These are phyloP conservation scores for Globisporangium heterothallicum DNA, from an alignment of 352 stramenopile genomes.

Conservation along the genomic window DNA sequence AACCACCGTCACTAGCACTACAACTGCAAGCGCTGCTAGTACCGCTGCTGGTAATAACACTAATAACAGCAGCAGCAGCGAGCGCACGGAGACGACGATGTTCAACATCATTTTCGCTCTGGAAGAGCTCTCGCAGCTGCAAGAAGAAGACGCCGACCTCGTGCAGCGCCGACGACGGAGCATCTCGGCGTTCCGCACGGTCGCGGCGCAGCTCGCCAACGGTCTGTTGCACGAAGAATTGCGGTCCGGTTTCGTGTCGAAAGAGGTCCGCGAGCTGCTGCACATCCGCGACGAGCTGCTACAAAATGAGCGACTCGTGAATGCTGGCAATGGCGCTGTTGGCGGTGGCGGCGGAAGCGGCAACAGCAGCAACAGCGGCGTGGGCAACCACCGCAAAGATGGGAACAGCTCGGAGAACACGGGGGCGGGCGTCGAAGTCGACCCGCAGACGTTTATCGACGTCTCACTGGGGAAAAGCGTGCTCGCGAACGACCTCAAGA, in stretches of 20 bases:
- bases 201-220: constrained; percentile 72
- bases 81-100: constrained; percentile 73
- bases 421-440: constrained; percentile 41
- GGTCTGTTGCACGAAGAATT: constrained; percentile 81
- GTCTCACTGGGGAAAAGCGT: constrained; percentile 70
- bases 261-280: constrained; percentile 68
- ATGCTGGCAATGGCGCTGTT: constrained; percentile 18
- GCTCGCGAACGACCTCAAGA: constrained; percentile 82
- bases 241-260: constrained; percentile 71
- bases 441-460: constrained; percentile 81
- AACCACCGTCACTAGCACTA: too few relatives aligned
- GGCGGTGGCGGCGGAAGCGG: constrained; percentile 8
- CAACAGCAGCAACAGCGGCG: constrained; percentile 10
- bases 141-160: constrained; percentile 27
- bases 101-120: constrained; percentile 87
- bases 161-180: constrained; percentile 27
- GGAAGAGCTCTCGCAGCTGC: constrained; percentile 34
- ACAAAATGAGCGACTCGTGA: constrained; percentile 51
- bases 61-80: constrained; percentile 8
- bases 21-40: background rate
- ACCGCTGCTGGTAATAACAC: background rate
- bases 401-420: constrained; percentile 18
- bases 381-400: constrained; percentile 25
- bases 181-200: constrained; percentile 53
- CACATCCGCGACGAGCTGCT: constrained; percentile 74